Evolutionary conservation across 768 basidiomycete species (phyloP).

Genomic region (Dioszegia hungarica): DNA sequence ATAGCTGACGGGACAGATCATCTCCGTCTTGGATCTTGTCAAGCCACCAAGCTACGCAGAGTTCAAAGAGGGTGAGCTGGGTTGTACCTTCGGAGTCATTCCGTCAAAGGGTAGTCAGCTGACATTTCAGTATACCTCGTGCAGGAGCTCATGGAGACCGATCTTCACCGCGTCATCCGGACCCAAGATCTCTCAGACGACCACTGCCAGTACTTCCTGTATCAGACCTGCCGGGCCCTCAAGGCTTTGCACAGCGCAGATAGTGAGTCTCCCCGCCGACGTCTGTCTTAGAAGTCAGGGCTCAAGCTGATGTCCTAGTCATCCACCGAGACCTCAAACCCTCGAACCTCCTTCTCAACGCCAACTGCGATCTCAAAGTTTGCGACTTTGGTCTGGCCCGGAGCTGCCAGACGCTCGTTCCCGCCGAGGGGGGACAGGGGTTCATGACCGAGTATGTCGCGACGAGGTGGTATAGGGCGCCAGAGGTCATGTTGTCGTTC

Average conservation of each 20-base stretch:
- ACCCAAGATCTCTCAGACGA: constrained; percentile 94
- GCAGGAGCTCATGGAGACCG: constrained; percentile 91
- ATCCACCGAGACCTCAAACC: constrained; percentile 54
- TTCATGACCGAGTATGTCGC: constrained; percentile 65
- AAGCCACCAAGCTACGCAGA: constrained; percentile 71
- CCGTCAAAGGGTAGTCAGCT: constrained; percentile 14
- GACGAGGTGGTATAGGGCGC: constrained; percentile 97
- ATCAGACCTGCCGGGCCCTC: constrained; percentile 87
- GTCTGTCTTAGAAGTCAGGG: too few relatives aligned
- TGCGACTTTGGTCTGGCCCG: constrained; percentile 92
- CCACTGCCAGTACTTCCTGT: constrained; percentile 83
- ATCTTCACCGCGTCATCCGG: constrained; percentile 93
- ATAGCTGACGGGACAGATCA: constrained; percentile 60
- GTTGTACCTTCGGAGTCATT: constrained; percentile 8
- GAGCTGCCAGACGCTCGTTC: constrained; percentile 18
- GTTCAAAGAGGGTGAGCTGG: constrained; percentile 62
- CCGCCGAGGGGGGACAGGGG: constrained; percentile 25
- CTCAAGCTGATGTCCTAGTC: constrained; percentile 52
- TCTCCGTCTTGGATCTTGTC: constrained; percentile 83
- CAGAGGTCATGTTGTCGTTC: constrained; percentile 99
- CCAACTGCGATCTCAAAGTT: constrained; percentile 52
- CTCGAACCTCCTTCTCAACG: constrained; percentile 50
- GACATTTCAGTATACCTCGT: constrained; percentile 54
- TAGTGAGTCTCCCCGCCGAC: constrained; percentile 14
- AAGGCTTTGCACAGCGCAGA: constrained; percentile 95